Evolutionary conservation across 225 moss, liverwort and hornwort species (phyloP), one percentile per base, ranked within the genome.

Genomic region (Marchantia polymorpha): DNA sequence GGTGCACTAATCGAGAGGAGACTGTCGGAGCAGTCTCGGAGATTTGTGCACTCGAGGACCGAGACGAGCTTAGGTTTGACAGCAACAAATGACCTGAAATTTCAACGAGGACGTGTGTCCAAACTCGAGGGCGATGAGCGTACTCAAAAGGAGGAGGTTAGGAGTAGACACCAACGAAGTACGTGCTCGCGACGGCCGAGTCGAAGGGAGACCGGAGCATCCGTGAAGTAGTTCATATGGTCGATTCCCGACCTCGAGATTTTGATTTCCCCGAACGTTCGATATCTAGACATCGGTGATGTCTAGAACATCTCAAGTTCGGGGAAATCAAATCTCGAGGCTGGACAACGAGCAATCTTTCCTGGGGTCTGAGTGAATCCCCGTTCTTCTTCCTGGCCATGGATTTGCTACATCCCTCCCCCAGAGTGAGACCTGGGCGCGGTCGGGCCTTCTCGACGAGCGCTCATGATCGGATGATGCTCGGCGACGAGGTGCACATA

Each of bases 381-480:
- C 31, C 3, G 15, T 30, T 9, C 30, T 67, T 12, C 25, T 7
- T 23, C 22, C n/a, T 0, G 61, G 30, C 31, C 67, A 67, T 27
- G 66, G 25, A 7, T 2, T 27, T 12, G 65, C 65, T 27, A n/a
- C 65, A 11, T 65, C 26, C 6, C 10, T 23, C n/a, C 6, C 4
- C n/a, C 22, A 8, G 64, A 26, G 25, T 7, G 22, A 6, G 64
- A 20, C 64, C 8, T 31, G 13, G 67, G 56, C 56, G 19, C 0
- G 67, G 23, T 19, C 23, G 17, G 67, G 29, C 64, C 64, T 25
- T 64, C 26, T 64, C 19, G 19, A 13, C 23, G 63, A 63, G 10
- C 64, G n/a, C 56, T 56, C 56, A 56, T 56, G 56, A 67, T 26
- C n/a, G 15, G 67, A 66, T 26, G 65, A 66, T 66, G 67, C n/a